Percentiles rank a stretch among this genome's conserved stretches.
Conservation (phyloP, 768 basidiomycete genomes). For the Pisolithus microcarpus region DNA sequence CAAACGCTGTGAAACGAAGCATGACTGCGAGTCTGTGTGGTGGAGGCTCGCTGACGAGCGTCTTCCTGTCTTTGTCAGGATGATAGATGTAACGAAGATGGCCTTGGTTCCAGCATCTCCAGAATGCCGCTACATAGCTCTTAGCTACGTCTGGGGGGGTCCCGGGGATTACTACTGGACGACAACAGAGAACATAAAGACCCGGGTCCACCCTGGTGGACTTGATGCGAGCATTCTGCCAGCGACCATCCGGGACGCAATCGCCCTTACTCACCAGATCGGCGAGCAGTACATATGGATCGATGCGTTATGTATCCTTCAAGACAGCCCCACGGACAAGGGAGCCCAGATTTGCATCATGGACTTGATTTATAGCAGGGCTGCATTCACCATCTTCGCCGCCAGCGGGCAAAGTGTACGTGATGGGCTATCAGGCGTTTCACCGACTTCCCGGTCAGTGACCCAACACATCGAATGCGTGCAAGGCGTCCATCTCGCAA, state of each 20-base stretch:
- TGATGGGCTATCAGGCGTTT: background rate
- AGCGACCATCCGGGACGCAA: conserved; percentile 3
- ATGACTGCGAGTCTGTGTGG: conserved; percentile 3
- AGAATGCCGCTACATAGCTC: conserved; percentile 2
- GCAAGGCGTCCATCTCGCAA: background rate
- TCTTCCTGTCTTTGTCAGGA: background rate
- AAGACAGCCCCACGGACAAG: conserved; percentile 2
- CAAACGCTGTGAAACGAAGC: background rate
- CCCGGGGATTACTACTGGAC: conserved; percentile 2
- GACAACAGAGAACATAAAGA: background rate
- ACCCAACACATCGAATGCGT: background rate
- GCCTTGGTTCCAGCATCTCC: background rate
- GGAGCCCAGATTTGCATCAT: conserved; percentile 3
- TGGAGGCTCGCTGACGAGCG: background rate
- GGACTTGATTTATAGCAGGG: conserved; percentile 3
- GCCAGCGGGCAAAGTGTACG: background rate
- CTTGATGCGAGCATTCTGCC: background rate
- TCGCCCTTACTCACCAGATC: conserved; percentile 2
- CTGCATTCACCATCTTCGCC: conserved; percentile 3
- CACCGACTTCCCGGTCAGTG: background rate
- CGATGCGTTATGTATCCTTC: conserved; percentile 8
- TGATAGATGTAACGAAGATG: conserved; percentile 3
- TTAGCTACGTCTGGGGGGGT: conserved; percentile 6
- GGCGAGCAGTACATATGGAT: conserved; percentile 7
- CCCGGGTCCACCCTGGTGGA: background rate